Evolutionary conservation across 257 asterid species (phyloP), one percentile per base, ranked within the genome.

Genomic region (Cordia subcordata): DNA sequence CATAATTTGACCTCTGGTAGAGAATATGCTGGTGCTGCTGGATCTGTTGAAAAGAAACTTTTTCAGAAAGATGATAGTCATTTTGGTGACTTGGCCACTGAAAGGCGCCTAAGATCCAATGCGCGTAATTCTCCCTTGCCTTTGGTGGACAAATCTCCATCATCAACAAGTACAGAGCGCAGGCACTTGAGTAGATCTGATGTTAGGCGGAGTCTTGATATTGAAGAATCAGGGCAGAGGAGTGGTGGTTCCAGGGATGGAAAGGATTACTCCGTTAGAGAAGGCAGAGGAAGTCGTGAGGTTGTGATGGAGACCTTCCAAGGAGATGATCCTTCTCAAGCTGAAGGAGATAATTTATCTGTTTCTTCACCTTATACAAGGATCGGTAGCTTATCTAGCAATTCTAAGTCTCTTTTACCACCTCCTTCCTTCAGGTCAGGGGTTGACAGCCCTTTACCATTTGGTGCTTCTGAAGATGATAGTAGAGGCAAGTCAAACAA

Each of bases 311-410:
- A 91, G 51, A 66, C 65, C 18, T 67, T 60, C 60, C 85, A 83
- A 65, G 91, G 82, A 39, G 93, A 89, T 27, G 99, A 89, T 8
- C 71, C 53, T 64, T 21, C 76, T 57, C 95, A 75, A 78, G 81
- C 72, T 54, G 96, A 83, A 67, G 79, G 84, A 14, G 95, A 93
- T 52, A 69, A 82, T 55, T 44, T 68, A 57, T 78, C 92, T 27
- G 75, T 82, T 64, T 81, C 97, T 71, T 93, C 99, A 39, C 94
- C 97, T 75, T 93, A 81, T 70, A 49, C 55, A 11, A 81, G 95
- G 69, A 76, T 73, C 71, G 75, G 66, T 64, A 81, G 86, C 69
- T 77, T 77, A 51, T 75, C 87, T n/a, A 64, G 81, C 69, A 67
- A 75, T 79, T 79, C 88, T 39, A 86, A 79, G 82, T 70, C 85